Evolutionary conservation across 1,284 basidiomycete species (phyloP), one percentile per base, ranked within the genome.

Genomic region (Sanghuangporus baumii): DNA sequence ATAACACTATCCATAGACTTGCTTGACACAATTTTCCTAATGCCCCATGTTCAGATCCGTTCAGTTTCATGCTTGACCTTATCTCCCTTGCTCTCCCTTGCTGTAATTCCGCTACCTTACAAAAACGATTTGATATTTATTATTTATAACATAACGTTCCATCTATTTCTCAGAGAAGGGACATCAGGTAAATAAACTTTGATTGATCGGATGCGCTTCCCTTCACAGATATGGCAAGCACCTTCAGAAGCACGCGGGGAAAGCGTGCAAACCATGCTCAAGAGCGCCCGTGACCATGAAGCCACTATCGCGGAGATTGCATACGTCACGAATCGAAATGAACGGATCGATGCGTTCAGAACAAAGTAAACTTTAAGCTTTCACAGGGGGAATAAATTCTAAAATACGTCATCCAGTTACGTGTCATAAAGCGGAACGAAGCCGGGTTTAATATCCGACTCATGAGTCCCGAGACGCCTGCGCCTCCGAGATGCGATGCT

Each of bases 401-500:
- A 31, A 31, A 31, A 31, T 31, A 31, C 26, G 26, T 31, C 26
- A 31, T 31, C 26, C 26, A 31, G 26, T 31, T 31, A 31, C 26
- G 26, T 31, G 26, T 31, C 26, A 31, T 31, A 31, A 31, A 31
- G 5, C 26, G 26, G 26, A 31, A 31, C 5, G 26, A 31, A 31
- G 26, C 26, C 26, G 26, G 5, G 3, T 31, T 31, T 31, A 31
- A 31, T 31, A 31, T 31, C 26, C 26, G 26, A 31, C 1, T 46
- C 18, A 20, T n/a, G 48, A 23, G 23, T 23, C 9, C 26, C n/a
- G 47, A 52, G 51, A 34, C 31, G 31, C 51, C 36, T 60, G 59
- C 36, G 76, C 79, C 61, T 83, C 80, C 60, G 73, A 75, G 62
- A 82, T 73, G 14, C 76, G 73, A 57, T 74, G 74, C 60, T 78